Evolutionary conservation across 2,329 filamentous ascomycete genomes (phyloP).

Genomic region (Sclerotinia nivalis): DNA sequence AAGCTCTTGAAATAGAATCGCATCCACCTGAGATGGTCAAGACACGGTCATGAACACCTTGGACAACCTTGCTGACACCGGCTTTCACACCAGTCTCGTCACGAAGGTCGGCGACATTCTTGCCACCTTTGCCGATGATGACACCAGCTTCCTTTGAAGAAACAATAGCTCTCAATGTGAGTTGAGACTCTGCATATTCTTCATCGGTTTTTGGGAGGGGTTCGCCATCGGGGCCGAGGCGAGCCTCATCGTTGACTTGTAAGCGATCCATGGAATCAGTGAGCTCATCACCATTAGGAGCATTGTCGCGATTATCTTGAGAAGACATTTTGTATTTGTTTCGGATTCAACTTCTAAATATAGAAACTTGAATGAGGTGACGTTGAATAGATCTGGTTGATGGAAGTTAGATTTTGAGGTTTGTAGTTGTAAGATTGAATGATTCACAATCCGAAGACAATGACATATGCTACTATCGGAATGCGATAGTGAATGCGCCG

Average conservation of each 20-base stretch:
- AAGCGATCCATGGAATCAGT: constrained; percentile 64
- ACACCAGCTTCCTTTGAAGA: constrained; percentile 98
- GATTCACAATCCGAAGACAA: constrained; percentile 11
- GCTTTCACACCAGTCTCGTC: constrained; percentile 98
- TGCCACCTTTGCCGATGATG: constrained; percentile 97
- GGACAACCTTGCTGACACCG: constrained; percentile 97
- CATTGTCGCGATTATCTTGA: constrained; percentile 39
- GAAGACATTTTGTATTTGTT: constrained; percentile 37
- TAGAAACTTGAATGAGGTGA: constrained; percentile 10
- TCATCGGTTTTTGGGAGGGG: constrained; percentile 88
- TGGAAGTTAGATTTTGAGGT: not conserved
- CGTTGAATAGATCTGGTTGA: constrained; percentile 4
- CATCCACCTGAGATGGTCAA: constrained; percentile 91
- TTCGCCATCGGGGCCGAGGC: constrained; percentile 72
- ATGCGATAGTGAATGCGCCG: constrained; percentile 23
- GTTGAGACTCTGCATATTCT: constrained; percentile 88
- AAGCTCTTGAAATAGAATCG: constrained; percentile 86
- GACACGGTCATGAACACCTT: constrained; percentile 95
- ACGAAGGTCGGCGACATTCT: constrained; percentile 95
- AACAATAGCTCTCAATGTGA: constrained; percentile 95
- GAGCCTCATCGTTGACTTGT: constrained; percentile 62
- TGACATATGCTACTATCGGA: not conserved
- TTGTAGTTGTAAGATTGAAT: not conserved
- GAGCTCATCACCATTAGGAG: constrained; percentile 50
- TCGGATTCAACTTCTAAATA: constrained; percentile 5